phyloP scores from a whole-genome alignment of 805 yeast species.

The Starmerella apis region DNA sequence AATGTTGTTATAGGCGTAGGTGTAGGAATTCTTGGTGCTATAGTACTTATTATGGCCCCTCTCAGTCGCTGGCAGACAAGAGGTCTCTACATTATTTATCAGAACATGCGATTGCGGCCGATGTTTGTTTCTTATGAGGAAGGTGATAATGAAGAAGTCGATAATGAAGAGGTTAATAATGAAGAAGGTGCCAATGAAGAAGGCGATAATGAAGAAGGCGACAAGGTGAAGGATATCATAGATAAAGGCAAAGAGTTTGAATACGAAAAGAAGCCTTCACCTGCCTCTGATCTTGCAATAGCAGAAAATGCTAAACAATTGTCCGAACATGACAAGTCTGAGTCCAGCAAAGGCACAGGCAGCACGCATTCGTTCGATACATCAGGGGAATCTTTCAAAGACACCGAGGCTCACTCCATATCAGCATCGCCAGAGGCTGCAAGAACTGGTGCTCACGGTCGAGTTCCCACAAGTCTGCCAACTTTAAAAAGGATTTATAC shows the following conservation, averaged over 20 bases:
- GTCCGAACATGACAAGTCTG: not conserved
- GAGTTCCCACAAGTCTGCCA: constrained; percentile 23
- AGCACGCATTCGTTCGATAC: not conserved
- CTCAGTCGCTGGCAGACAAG: constrained; percentile 25
- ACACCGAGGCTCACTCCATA: not conserved
- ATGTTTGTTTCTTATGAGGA: constrained; percentile 9
- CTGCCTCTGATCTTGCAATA: not conserved
- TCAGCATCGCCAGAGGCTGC: not conserved
- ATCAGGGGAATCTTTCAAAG: not conserved
- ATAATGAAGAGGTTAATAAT: not conserved
- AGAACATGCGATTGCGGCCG: constrained; percentile 22
- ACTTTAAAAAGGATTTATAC: constrained; percentile 20
- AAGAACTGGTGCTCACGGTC: constrained; percentile 6
- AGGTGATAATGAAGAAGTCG: constrained; percentile 4
- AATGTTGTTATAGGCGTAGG: constrained; percentile 24
- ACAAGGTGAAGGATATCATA: not conserved
- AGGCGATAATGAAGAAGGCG: not conserved
- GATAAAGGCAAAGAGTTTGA: no score
- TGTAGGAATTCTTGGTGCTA: constrained; percentile 24
- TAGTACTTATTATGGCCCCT: constrained; percentile 24
- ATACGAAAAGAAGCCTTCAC: not conserved
- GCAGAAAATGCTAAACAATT: not conserved
- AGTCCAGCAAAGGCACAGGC: not conserved
- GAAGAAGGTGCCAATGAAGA: not conserved
- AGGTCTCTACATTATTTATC: constrained; percentile 25